A percentile compares a stretch with the other conserved stretches of the same genome.
These are phyloP conservation scores for Aristolochia contorta DNA, from an alignment of 164 flowering plant genomes.

Conservation along the genomic window DNA sequence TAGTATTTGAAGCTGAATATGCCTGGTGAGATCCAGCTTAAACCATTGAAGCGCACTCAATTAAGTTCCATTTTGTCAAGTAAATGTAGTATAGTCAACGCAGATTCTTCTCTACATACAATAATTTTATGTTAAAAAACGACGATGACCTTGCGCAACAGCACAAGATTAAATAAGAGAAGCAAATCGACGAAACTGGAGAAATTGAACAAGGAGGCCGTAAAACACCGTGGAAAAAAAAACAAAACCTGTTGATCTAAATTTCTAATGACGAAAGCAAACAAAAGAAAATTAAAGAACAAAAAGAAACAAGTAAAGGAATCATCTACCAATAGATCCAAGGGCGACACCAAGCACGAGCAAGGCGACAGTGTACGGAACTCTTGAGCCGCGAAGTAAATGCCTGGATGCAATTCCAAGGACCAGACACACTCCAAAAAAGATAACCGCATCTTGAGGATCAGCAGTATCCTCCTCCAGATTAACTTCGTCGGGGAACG, in stretches of 20 bases:
- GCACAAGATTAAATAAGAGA: too few species aligned
- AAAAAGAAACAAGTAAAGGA: neutral
- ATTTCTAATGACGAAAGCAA: neutral
- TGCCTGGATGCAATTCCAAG: slow-evolving; percentile 80
- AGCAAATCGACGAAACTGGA: too few species aligned
- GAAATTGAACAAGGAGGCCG: too few species aligned
- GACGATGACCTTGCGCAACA: too few species aligned
- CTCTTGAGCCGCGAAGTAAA: slow-evolving; percentile 69
- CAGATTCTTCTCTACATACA: too few species aligned
- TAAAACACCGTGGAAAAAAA: too few species aligned
- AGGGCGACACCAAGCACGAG: slow-evolving; percentile 76
- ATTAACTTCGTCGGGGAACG: slow-evolving; percentile 19
- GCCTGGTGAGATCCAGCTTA: too few species aligned
- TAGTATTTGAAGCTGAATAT: too few species aligned
- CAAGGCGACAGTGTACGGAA: slow-evolving; percentile 87
- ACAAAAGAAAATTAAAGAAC: neutral
- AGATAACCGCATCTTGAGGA: slow-evolving; percentile 60
- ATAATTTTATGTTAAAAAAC: too few species aligned
- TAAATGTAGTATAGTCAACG: too few species aligned
- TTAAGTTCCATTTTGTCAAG: too few species aligned
- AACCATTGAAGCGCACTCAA: too few species aligned
- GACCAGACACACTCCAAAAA: slow-evolving; percentile 60
- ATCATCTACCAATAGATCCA: slow-evolving; percentile 62
- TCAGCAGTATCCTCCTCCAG: slow-evolving; percentile 15
- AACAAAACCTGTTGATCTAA: neutral